These are phyloP conservation scores for Lantana camara DNA, from an alignment of 257 asterid species.

Conservation along the genomic window DNA sequence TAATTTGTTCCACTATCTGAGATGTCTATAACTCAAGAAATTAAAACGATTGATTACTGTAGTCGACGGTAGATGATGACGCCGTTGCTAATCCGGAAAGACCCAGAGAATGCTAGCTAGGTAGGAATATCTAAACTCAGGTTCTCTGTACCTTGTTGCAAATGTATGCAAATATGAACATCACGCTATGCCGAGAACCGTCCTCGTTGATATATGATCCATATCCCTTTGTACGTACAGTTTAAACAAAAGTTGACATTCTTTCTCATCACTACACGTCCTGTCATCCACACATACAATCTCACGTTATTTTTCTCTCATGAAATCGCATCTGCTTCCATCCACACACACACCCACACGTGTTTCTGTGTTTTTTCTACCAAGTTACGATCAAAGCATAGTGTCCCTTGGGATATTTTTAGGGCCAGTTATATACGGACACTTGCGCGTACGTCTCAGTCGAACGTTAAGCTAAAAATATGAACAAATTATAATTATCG, in stretches of 20 bases:
- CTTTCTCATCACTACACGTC: background rate
- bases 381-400: background rate
- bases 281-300: background rate
- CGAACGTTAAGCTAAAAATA: background rate
- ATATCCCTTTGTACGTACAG: background rate
- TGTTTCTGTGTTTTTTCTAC: conserved; percentile 27
- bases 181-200: conserved; percentile 40
- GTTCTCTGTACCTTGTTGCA: too few species aligned
- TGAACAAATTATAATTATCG: background rate
- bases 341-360: conserved; percentile 23
- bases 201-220: background rate
- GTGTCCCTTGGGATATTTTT: conserved; percentile 44
- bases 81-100: too few species aligned
- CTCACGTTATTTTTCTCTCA: background rate
- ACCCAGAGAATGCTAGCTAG: too few species aligned
- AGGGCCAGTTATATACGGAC: conserved; percentile 36
- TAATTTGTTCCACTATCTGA: too few species aligned
- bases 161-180: too few species aligned
- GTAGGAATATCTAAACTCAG: too few species aligned
- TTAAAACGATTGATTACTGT: too few species aligned
- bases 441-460: conserved; percentile 11
- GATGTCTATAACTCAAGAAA: too few species aligned
- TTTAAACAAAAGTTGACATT: conserved; percentile 27
- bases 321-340: background rate
- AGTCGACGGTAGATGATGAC: too few species aligned